Base-by-base conservation (phyloP, 2,329 filamentous ascomycete species). In the Xylariaceae sp. region DNA sequence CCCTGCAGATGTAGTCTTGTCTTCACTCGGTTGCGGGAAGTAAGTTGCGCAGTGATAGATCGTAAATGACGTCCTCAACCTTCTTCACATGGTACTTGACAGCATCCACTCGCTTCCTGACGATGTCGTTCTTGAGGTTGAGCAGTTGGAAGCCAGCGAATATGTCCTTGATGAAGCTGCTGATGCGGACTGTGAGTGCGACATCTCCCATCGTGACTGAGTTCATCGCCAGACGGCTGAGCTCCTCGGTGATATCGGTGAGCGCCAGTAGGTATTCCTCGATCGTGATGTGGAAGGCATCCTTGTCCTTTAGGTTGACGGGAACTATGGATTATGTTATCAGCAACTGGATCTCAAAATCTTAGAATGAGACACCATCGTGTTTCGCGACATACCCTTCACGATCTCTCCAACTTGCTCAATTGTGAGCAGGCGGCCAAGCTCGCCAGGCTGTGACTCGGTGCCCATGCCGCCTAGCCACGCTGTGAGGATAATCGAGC, bases 41-140 rank as follows among this genome's bases (percentile, higher is more conserved):
- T 64, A 97, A 69, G 44, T 94, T 92, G 51, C 94, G 81, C 65
- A 99, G 73, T 19, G 89, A 92, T 49, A 99, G 74, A 68, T 99
- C 94, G 65, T 99, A 99, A 44, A 97, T 92, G 11, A 99, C 90
- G 66, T 97, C 94, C 75, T 99, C 94, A 11, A 96, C 90, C 68
- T 95, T 92, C 78, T 97, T 99, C 63, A 99, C 90, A 62, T 87
- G 86, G 67, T 99, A 99, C 77, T 99, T 99, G 70, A 99, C 87
- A 5, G 86, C 87, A 71, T 99, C 94, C 48, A 89, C 90, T 54
- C 90, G 81, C 73, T 90, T 89, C 52, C 94, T 81, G 63, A 99
- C 72, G 18, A 85, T 84, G 68, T 99, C 94, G 63, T 99, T 99
- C 78, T 97, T 97, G 60, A 99, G 77, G 68, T 99, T 99, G 58